Base-by-base conservation (phyloP, 805 yeast genomes). In the Kurtzmaniella fragi region DNA sequence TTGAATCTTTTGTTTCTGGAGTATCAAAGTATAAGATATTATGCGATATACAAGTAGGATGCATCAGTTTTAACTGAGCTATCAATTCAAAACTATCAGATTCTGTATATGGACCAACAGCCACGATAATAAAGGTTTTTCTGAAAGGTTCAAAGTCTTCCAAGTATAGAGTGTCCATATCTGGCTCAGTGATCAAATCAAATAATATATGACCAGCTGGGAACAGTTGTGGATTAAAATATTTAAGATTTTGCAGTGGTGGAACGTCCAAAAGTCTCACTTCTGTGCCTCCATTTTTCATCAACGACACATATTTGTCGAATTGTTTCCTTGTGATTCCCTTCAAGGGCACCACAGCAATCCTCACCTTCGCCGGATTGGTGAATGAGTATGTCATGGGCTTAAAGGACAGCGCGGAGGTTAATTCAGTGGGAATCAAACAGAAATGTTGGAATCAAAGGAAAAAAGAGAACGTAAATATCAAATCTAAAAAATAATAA, bases 71-170 rank as follows among this genome's bases (percentile, higher is more conserved):
- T 37, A 89, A 64, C n/a, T 58, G 54, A 1, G 45, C 50, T 32
- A 47, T 15, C 27, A 20, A n/a, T 9, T 37, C 32, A 7, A 34
- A 33, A 11, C 46, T 42, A 1, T 35, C 27, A 5, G 37, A 34
- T 4, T 35, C 43, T 4, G 37, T 42, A 54, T 64, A 67, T 16
- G 54, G 46, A 1, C 71, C 67, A 12, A 72, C 42, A 0, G 78
- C 80, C 6, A 75, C 35, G 4, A 82, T 79, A 6, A 82, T 70
- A 48, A 87, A 77, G 0, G 84, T 78, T 53, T 88, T 87, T 37
- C 97, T 64, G 59, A 76, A 88, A 1, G 96, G 95, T 61, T 93
- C 97, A 46, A 91, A 79, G 58, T 91, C 98, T 48, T 84, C 86
- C 31, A 91, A 64, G 38, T 84, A 81, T 5, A 80, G 60, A 20